These are phyloP conservation scores for Sporisorium reilianum DNA, from an alignment of 1,284 basidiomycete genomes.

Conservation along the genomic window DNA sequence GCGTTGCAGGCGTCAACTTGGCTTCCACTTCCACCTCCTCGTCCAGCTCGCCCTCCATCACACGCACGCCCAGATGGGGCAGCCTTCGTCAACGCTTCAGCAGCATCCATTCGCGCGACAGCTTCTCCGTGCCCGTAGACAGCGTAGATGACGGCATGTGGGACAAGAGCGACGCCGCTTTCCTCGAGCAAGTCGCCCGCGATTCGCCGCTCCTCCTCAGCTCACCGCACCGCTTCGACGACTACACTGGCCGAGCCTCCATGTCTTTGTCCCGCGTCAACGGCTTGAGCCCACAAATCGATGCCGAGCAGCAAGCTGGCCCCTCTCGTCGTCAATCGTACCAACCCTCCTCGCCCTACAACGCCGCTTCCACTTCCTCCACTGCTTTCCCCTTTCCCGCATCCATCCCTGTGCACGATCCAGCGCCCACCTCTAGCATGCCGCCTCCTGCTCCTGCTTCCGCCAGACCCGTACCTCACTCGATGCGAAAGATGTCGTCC, in stretches of 20 bases:
- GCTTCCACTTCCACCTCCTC: slow-evolving; percentile 17
- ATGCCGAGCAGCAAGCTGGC: background rate
- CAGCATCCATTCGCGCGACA: slow-evolving; percentile 36
- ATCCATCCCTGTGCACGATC: slow-evolving; percentile 7
- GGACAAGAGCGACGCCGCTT: slow-evolving; percentile 54
- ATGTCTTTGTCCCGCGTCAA: slow-evolving; percentile 11
- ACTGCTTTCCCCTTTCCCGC: slow-evolving; percentile 16
- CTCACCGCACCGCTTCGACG: slow-evolving; percentile 20
- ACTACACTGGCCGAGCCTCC: slow-evolving; percentile 2
- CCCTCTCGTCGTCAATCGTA: background rate
- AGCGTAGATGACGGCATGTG: slow-evolving; percentile 46
- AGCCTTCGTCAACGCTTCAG: slow-evolving; percentile 47
- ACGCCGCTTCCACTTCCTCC: slow-evolving; percentile 16
- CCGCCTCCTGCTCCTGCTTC: background rate
- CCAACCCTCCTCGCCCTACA: slow-evolving; percentile 5
- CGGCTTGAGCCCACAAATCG: slow-evolving; percentile 7
- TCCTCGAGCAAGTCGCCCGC: slow-evolving; percentile 45
- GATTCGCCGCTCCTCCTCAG: slow-evolving; percentile 22
- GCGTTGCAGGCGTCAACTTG: slow-evolving; percentile 21
- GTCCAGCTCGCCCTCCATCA: slow-evolving; percentile 11
- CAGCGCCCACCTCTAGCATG: slow-evolving; percentile 5
- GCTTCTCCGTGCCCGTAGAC: slow-evolving; percentile 18
- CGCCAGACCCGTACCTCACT: slow-evolving; percentile 10
- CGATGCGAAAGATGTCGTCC: slow-evolving; percentile 25
- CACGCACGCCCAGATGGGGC: slow-evolving; percentile 38